Evolutionary conservation across 768 basidiomycete genomes (phyloP).

Genomic region (Russula emetica): DNA sequence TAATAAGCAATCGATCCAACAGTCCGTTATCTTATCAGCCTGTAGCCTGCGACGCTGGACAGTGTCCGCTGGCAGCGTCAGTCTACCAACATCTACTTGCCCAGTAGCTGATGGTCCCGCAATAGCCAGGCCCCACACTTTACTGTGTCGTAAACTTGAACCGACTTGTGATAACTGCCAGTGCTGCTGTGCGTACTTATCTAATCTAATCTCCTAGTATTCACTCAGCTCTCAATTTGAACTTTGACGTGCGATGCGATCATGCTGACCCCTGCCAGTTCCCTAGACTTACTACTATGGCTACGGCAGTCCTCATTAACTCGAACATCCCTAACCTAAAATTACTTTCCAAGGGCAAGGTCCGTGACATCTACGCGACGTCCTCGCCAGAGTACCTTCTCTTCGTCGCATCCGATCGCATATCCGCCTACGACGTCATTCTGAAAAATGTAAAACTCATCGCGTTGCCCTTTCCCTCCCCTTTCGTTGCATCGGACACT

Average conservation of each 20-base stretch:
- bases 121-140: no score
- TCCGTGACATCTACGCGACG: slow-evolving; percentile 87
- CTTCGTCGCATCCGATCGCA: slow-evolving; percentile 93
- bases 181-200: not conserved
- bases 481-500: not conserved
- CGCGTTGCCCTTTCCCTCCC: no score
- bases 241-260: not conserved
- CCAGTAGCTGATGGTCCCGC: no score
- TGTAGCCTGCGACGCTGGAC: no score
- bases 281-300: not conserved
- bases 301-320: slow-evolving; percentile 42
- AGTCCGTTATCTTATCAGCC: no score
- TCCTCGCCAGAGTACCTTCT: slow-evolving; percentile 69
- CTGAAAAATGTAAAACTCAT: slow-evolving; percentile 66
- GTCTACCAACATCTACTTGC: not conserved
- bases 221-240: not conserved
- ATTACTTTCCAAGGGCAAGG: slow-evolving; percentile 87
- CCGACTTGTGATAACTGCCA: not conserved
- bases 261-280: not conserved
- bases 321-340: slow-evolving; percentile 58
- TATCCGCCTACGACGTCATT: slow-evolving; percentile 96
- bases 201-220: not conserved
- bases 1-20: no score
- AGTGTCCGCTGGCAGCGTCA: no score
- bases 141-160: no score